phyloP scores from a whole-genome alignment of 768 basidiomycete species.

The Amanita brunnescens region DNA sequence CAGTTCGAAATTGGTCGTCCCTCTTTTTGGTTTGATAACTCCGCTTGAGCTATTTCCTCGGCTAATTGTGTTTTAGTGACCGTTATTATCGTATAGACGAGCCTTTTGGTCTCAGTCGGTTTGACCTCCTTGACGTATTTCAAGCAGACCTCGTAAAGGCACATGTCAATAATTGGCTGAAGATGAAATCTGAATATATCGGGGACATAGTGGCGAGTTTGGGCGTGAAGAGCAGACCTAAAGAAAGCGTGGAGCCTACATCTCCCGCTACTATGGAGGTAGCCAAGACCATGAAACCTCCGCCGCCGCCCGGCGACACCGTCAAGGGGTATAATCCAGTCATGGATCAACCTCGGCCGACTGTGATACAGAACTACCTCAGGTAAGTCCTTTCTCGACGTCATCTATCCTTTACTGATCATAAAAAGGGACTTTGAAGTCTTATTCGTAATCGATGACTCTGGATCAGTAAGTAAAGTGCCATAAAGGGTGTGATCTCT shows the following conservation, averaged over 20 bases:
- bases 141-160: not conserved
- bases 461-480: conserved; percentile 16
- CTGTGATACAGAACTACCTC: conserved; percentile 16
- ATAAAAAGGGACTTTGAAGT: conserved; percentile 18
- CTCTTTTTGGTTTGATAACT: not conserved
- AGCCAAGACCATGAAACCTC: conserved; percentile 9
- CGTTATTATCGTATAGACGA: conserved; percentile 1
- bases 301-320: conserved; percentile 12
- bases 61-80: not conserved
- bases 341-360: conserved; percentile 19
- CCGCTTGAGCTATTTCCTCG: too few species aligned
- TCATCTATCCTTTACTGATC: not conserved
- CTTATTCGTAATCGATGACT: conserved; percentile 23
- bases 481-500: not conserved
- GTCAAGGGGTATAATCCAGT: conserved; percentile 17
- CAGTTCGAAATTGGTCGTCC: not conserved
- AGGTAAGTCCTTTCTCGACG: conserved; percentile 10
- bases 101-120: not conserved
- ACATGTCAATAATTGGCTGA: not conserved
- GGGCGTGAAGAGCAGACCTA: conserved; percentile 10
- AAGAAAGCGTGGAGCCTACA: too few species aligned
- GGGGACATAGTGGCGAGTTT: not conserved
- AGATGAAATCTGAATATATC: not conserved
- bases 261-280: conserved; percentile 3
- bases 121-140: not conserved